Conservation (phyloP, 495 filamentous ascomycete genomes). For the Annulohypoxylon maeteangense region DNA sequence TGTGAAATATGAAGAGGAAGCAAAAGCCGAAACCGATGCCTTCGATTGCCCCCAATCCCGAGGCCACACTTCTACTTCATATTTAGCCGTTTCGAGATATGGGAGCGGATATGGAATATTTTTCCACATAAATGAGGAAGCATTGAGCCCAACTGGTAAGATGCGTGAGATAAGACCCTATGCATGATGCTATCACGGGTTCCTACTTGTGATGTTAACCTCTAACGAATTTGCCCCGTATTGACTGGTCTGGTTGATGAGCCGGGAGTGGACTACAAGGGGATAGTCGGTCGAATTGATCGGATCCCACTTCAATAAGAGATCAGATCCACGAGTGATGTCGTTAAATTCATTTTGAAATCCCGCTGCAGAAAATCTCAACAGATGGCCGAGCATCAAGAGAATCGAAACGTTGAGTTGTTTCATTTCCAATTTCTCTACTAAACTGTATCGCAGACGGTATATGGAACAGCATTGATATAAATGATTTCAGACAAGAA, state of each 20-base stretch:
- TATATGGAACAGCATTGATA: background rate
- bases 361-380: conserved; percentile 15
- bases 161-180: conserved; percentile 23
- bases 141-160: conserved; percentile 41
- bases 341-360: conserved; percentile 48
- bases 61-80: conserved; percentile 52
- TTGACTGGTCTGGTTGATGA: conserved; percentile 50
- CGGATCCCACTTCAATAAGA: conserved; percentile 48
- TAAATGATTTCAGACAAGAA: background rate
- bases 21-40: conserved; percentile 6
- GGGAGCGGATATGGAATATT: conserved; percentile 53
- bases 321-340: conserved; percentile 35
- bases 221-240: conserved; percentile 46
- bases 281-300: conserved; percentile 44
- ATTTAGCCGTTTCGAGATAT: conserved; percentile 49
- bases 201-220: conserved; percentile 50
- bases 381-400: conserved; percentile 16
- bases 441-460: background rate
- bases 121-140: conserved; percentile 51
- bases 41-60: conserved; percentile 21
- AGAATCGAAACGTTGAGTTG: background rate
- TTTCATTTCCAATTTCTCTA: conserved; percentile 7
- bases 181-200: background rate
- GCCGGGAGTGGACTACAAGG: conserved; percentile 45
- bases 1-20: conserved; percentile 39